phyloP scores from a whole-genome alignment of 768 basidiomycete species.

The Lactifluus echinatus region DNA sequence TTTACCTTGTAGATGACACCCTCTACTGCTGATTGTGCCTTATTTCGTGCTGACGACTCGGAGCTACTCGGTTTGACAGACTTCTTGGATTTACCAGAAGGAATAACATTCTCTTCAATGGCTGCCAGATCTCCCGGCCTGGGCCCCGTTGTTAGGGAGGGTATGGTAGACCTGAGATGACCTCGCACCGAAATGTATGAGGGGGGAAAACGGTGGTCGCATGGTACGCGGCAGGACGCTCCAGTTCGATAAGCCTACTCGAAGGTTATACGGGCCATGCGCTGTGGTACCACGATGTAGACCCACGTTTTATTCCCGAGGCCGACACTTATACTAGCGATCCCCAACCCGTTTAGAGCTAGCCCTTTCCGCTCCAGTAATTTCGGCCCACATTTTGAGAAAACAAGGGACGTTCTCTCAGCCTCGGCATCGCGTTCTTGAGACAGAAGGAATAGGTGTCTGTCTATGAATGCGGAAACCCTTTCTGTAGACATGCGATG shows the following conservation, averaged over 20 bases:
- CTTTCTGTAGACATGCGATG: conserved; percentile 23
- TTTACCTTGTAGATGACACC: conserved; percentile 82
- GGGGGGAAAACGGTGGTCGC: conserved; percentile 64
- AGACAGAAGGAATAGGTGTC: conserved; percentile 57
- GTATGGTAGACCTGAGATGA: not conserved
- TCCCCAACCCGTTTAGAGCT: conserved; percentile 63
- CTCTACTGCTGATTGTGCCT: conserved; percentile 36
- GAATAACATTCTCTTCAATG: conserved; percentile 61
- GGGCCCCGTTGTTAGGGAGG: not conserved
- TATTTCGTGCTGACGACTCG: conserved; percentile 23
- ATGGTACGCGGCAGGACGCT: conserved; percentile 76
- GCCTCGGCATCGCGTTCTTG: conserved; percentile 81
- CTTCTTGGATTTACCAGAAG: conserved; percentile 32
- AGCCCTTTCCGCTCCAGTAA: conserved; percentile 86
- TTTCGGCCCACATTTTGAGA: conserved; percentile 76
- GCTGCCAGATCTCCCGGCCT: conserved; percentile 87
- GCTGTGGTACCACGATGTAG: not conserved
- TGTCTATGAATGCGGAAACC: conserved; percentile 51
- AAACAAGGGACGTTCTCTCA: conserved; percentile 64
- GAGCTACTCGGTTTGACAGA: conserved; percentile 41
- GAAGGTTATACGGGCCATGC: conserved; percentile 20
- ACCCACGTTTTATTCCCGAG: conserved; percentile 85
- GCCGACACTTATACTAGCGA: conserved; percentile 68
- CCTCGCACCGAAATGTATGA: conserved; percentile 66
- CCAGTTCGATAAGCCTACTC: conserved; percentile 75